Percentiles rank a stretch among this genome's conserved stretches.
Evolutionary conservation across 2,329 filamentous ascomycete genomes (phyloP).

Genomic region (Penicillium sp.): DNA sequence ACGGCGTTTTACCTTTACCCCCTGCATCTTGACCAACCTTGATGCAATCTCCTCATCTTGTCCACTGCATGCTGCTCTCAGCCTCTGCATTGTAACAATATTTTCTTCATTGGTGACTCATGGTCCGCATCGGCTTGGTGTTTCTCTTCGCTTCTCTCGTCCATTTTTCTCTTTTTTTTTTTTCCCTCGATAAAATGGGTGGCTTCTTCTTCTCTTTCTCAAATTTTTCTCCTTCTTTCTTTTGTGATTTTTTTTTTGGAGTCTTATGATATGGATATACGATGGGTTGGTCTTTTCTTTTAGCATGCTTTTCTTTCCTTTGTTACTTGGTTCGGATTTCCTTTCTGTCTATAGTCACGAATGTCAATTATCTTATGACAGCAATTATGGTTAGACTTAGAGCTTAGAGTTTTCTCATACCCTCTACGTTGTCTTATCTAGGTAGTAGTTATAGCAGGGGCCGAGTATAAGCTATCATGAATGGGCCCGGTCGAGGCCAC

Average conservation of each 20-base stretch:
- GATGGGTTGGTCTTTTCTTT: slow-evolving; percentile 8
- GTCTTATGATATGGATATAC: slow-evolving; percentile 15
- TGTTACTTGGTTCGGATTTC: slow-evolving; percentile 11
- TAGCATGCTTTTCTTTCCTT: slow-evolving; percentile 13
- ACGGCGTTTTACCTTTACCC: slow-evolving; percentile 2
- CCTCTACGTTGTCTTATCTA: too few species aligned
- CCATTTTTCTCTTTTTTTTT: neutral
- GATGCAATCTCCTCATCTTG: neutral
- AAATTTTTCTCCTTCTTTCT: slow-evolving; percentile 8
- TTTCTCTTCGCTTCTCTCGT: slow-evolving; percentile 9
- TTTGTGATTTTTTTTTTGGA: slow-evolving; percentile 6
- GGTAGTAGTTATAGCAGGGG: neutral
- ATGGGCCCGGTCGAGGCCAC: neutral
- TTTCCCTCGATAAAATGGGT: slow-evolving; percentile 10
- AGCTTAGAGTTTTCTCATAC: neutral
- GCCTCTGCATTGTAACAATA: slow-evolving; percentile 29
- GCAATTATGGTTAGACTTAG: neutral
- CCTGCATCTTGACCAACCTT: slow-evolving; percentile 7
- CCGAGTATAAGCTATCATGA: neutral
- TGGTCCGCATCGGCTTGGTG: slow-evolving; percentile 2
- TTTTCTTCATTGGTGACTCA: slow-evolving; percentile 12
- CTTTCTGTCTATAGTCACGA: slow-evolving; percentile 22
- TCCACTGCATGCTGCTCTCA: slow-evolving; percentile 24
- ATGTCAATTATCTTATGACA: slow-evolving; percentile 1
- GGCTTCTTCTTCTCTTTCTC: slow-evolving; percentile 9